Conservation (phyloP, 345 rosid genomes). For the Moricandia moricandioides region DNA sequence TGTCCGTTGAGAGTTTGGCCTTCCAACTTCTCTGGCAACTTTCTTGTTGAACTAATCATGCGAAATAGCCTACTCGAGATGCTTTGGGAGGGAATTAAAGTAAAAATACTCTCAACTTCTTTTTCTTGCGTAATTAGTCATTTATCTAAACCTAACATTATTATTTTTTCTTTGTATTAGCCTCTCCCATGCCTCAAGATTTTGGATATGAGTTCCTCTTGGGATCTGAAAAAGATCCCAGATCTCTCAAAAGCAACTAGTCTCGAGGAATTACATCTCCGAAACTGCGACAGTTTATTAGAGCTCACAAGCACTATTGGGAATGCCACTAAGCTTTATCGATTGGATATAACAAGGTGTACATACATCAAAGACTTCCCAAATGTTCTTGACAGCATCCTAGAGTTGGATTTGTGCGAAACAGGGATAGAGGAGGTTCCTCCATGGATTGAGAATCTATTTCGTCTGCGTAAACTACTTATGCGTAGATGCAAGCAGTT, state of each 20-base stretch:
- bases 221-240: not conserved
- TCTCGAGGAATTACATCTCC: not conserved
- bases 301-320: conserved; percentile 1
- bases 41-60: conserved; percentile 17
- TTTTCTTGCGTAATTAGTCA: not conserved
- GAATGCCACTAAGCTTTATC: not conserved
- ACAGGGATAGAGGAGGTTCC: conserved; percentile 10
- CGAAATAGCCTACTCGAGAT: not conserved
- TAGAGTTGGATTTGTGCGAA: not conserved
- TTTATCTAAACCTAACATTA: not conserved
- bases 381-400: conserved; percentile 10
- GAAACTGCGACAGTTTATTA: not conserved
- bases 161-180: not conserved
- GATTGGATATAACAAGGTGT: conserved; percentile 2
- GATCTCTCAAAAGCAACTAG: not conserved
- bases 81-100: conserved; percentile 28
- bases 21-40: not conserved
- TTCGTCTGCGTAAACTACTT: not conserved
- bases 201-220: not conserved
- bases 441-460: not conserved
- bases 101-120: not conserved
- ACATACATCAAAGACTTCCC: conserved; percentile 15
- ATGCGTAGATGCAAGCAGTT: not conserved
- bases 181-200: not conserved
- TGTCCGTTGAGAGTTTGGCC: conserved; percentile 1